A percentile compares a stretch with the other conserved stretches of the same genome.
These are phyloP conservation scores for Myrmaecium sp. DNA, from an alignment of 2,329 filamentous ascomycete genomes.

Conservation along the genomic window DNA sequence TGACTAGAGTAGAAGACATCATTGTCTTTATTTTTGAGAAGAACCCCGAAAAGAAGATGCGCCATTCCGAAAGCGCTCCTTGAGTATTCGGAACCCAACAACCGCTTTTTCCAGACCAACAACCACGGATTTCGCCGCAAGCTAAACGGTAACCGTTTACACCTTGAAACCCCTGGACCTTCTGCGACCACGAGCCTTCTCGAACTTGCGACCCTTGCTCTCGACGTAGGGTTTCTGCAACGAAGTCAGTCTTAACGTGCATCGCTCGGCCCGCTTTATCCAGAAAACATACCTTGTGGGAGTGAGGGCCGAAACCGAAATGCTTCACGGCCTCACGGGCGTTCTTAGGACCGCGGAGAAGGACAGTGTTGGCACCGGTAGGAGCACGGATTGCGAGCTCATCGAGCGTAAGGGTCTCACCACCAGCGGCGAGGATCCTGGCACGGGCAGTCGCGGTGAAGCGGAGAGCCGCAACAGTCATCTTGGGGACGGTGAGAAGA, in stretches of 20 bases:
- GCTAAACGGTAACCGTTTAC: conserved; percentile 41
- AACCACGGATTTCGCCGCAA: conserved; percentile 14
- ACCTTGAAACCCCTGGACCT: conserved; percentile 99
- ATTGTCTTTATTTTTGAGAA: too few species aligned
- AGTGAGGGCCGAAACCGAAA: conserved; percentile 97
- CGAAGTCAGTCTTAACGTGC: conserved; percentile 5
- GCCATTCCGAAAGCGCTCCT: conserved; percentile 20
- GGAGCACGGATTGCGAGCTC: conserved; percentile 91
- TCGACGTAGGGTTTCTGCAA: conserved; percentile 81
- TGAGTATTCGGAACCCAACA: conserved; percentile 16
- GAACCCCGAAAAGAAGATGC: conserved; percentile 14
- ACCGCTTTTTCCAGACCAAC: conserved; percentile 20
- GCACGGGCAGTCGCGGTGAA: conserved; percentile 95
- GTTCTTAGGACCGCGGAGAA: conserved; percentile 97
- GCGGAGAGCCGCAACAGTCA: conserved; percentile 82
- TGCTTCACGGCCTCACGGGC: conserved; percentile 95
- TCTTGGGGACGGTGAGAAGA: conserved; percentile 66
- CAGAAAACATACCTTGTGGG: conserved; percentile 61
- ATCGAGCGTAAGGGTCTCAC: conserved; percentile 89
- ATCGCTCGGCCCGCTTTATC: too few species aligned
- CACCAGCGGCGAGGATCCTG: conserved; percentile 81
- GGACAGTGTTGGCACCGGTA: conserved; percentile 90
- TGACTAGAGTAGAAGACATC: too few species aligned
- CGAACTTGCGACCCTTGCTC: conserved; percentile 99
- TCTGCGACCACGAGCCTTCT: conserved; percentile 97